Conservation (phyloP, 108 stramenopile species). For the Nitzschia inconspicua region DNA sequence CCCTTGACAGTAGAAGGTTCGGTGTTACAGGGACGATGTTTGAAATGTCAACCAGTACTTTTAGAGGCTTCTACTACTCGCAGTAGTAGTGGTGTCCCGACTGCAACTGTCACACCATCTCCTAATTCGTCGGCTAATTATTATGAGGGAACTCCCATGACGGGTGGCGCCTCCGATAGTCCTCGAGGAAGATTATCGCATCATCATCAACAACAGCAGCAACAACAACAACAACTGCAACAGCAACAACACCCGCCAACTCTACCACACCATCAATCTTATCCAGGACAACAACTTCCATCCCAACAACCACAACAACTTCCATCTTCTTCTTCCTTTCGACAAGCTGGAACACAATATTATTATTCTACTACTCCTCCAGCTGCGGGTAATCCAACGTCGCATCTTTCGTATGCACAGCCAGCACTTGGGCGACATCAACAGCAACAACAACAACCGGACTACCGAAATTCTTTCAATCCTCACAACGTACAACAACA, state of each 20-base stretch:
- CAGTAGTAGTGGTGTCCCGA: neutral
- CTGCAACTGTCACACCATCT: neutral
- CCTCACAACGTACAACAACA: neutral
- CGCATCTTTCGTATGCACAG: neutral
- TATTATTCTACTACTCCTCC: neutral
- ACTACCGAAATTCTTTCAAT: neutral
- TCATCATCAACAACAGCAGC: neutral
- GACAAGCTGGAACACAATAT: neutral
- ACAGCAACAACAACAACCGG: neutral
- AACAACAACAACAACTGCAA: neutral
- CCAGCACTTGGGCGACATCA: neutral
- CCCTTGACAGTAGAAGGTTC: conserved; percentile 34
- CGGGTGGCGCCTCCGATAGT: no score
- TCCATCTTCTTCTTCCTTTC: neutral
- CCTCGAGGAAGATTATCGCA: neutral
- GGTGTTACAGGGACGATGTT: conserved; percentile 32
- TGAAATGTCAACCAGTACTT: conserved; percentile 32
- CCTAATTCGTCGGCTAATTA: no score
- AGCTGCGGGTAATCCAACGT: neutral
- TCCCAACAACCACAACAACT: neutral
- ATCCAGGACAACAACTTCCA: neutral
- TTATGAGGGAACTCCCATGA: no score
- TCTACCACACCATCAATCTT: neutral
- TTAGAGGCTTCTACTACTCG: neutral
- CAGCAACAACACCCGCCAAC: neutral